Evolutionary conservation across 2,329 filamentous ascomycete genomes (phyloP).

Genomic region (Fusarium staphyleae): DNA sequence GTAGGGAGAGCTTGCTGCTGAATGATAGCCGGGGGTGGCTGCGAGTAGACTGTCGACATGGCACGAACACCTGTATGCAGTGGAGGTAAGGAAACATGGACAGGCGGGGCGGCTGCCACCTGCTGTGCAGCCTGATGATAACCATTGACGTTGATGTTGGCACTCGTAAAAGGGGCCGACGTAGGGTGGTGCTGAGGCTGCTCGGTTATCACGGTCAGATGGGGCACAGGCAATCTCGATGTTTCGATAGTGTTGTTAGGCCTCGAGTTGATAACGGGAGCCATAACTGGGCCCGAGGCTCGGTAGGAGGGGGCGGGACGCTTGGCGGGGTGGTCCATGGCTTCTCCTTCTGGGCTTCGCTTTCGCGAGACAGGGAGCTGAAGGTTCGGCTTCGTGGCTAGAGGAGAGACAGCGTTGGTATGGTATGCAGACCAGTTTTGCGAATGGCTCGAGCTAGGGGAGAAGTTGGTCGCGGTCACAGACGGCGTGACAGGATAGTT

Average conservation of each 20-base stretch:
- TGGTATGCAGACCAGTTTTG: slow-evolving; percentile 52
- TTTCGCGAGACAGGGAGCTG: slow-evolving; percentile 55
- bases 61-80: slow-evolving; percentile 68
- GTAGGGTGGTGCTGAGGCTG: slow-evolving; percentile 36
- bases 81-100: slow-evolving; percentile 65
- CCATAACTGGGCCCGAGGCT: slow-evolving; percentile 26
- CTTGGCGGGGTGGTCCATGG: slow-evolving; percentile 63
- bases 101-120: slow-evolving; percentile 44
- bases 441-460: slow-evolving; percentile 49
- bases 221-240: slow-evolving; percentile 70
- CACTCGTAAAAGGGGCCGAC: slow-evolving; percentile 41
- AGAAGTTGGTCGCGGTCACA: slow-evolving; percentile 46
- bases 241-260: slow-evolving; percentile 36
- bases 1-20: slow-evolving; percentile 45
- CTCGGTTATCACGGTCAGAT: slow-evolving; percentile 69
- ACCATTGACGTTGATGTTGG: slow-evolving; percentile 46
- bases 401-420: slow-evolving; percentile 54
- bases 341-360: slow-evolving; percentile 59
- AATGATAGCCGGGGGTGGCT: slow-evolving; percentile 53
- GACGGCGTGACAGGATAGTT: slow-evolving; percentile 47
- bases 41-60: slow-evolving; percentile 79
- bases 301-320: slow-evolving; percentile 46
- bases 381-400: slow-evolving; percentile 56
- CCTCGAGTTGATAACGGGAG: slow-evolving; percentile 28
- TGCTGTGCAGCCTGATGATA: slow-evolving; percentile 45